These are phyloP conservation scores for Candolleomyces eurysporus DNA, from an alignment of 768 basidiomycete genomes.

Conservation along the genomic window DNA sequence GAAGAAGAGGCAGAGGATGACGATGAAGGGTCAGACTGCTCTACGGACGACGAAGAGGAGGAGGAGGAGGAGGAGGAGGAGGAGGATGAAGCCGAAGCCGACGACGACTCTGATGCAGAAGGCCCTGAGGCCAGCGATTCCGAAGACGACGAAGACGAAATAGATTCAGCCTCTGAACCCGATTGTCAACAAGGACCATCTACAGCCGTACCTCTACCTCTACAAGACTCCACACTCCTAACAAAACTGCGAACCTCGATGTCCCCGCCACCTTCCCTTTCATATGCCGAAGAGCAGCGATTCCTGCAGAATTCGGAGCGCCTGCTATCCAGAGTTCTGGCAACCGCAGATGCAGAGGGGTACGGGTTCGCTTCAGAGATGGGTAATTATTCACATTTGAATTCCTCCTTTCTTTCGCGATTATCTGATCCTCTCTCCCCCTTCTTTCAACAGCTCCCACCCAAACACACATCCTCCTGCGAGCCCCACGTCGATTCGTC, in stretches of 20 bases:
- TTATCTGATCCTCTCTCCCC: not conserved
- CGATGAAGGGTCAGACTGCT: conserved; percentile 12
- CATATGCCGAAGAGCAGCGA: conserved; percentile 28
- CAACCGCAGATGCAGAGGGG: conserved; percentile 29
- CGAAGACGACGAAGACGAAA: conserved; percentile 10
- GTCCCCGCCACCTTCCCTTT: conserved; percentile 15
- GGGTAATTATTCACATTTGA: conserved; percentile 15
- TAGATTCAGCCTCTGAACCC: not conserved
- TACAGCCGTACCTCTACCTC: not conserved
- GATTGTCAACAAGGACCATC: not conserved
- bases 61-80: too few species aligned
- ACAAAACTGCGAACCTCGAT: not conserved
- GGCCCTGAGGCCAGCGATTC: conserved; percentile 16
- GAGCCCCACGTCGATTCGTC: conserved; percentile 43
- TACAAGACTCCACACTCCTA: too few species aligned
- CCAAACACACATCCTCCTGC: conserved; percentile 45
- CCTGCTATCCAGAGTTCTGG: conserved; percentile 34
- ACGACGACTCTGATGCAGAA: conserved; percentile 15
- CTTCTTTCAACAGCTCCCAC: conserved; percentile 34
- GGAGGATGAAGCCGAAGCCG: conserved; percentile 9
- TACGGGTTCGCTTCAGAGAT: conserved; percentile 37
- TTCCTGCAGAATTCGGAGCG: conserved; percentile 33
- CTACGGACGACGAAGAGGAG: conserved; percentile 31
- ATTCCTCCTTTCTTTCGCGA: not conserved
- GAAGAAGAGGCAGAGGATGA: conserved; percentile 26